These are phyloP conservation scores for Escovopsis sp. DNA, from an alignment of 2,329 filamentous ascomycete species.

Conservation along the genomic window DNA sequence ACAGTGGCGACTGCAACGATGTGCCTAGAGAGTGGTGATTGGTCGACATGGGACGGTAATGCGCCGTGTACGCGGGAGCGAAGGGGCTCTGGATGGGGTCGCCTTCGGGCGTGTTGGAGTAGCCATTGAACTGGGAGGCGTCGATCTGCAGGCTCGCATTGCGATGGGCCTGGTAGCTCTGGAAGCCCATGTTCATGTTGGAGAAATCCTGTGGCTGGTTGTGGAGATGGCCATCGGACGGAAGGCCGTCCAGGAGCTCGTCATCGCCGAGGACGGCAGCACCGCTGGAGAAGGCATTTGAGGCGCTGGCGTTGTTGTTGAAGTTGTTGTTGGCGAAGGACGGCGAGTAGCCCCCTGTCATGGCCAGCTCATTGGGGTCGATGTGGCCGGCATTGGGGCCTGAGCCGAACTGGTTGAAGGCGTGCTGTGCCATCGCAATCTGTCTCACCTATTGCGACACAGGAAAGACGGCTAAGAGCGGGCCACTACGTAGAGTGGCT, in stretches of 20 bases:
- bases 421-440: slow-evolving; percentile 37
- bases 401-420: slow-evolving; percentile 41
- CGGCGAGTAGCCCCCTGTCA: slow-evolving; percentile 45
- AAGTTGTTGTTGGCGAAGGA: slow-evolving; percentile 41
- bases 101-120: slow-evolving; percentile 82
- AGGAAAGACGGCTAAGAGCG: background rate
- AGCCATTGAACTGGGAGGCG: slow-evolving; percentile 59
- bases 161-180: slow-evolving; percentile 41
- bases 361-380: slow-evolving; percentile 73
- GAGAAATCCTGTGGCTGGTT: slow-evolving; percentile 42
- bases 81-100: slow-evolving; percentile 88
- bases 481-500: too few species aligned
- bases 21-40: slow-evolving; percentile 36
- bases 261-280: slow-evolving; percentile 75
- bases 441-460: background rate
- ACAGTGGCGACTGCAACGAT: slow-evolving; percentile 29
- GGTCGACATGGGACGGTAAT: slow-evolving; percentile 57
- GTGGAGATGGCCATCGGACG: slow-evolving; percentile 38
- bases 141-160: slow-evolving; percentile 45
- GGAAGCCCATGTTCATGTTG: slow-evolving; percentile 44
- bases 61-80: slow-evolving; percentile 63
- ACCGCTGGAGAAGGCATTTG: slow-evolving; percentile 61
- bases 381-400: slow-evolving; percentile 45
- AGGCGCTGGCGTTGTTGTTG: slow-evolving; percentile 45
- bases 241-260: slow-evolving; percentile 65